Conservation (phyloP, 306 rosid genomes). For the Lathyrus oleraceus region DNA sequence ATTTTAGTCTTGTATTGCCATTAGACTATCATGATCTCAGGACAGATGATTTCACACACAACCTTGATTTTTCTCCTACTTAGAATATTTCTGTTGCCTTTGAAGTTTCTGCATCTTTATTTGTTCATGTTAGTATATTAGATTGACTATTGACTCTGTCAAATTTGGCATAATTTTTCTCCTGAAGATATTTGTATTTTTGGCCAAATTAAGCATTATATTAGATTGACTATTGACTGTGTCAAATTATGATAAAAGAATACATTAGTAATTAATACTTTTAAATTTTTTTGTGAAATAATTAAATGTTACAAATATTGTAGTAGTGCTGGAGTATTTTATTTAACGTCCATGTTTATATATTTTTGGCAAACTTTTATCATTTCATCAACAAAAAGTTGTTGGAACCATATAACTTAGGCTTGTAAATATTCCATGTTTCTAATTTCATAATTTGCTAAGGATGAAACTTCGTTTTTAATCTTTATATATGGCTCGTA, state of each 20-base stretch:
- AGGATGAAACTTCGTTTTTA: too few relatives aligned
- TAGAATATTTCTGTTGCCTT: constrained; percentile 13
- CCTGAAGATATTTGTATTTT: neutral
- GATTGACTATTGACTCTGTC: neutral
- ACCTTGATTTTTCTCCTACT: constrained; percentile 5
- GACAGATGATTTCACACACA: constrained; percentile 1
- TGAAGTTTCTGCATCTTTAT: constrained; percentile 1
- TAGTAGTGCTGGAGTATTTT: too few relatives aligned
- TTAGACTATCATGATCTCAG: constrained; percentile 3
- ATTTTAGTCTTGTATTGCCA: constrained; percentile 19
- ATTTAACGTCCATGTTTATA: too few relatives aligned
- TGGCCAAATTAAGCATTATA: neutral
- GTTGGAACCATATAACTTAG: too few relatives aligned
- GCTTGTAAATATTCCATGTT: too few relatives aligned
- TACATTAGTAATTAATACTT: too few relatives aligned
- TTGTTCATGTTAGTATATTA: neutral
- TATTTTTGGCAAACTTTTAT: too few relatives aligned
- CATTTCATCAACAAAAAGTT: too few relatives aligned
- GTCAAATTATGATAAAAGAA: neutral
- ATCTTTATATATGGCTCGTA: too few relatives aligned
- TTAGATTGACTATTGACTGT: neutral
- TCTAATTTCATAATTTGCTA: too few relatives aligned
- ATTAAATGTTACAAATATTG: too few relatives aligned
- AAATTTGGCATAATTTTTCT: neutral
- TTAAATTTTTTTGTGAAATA: too few relatives aligned